Base-by-base conservation (phyloP, 352 stramenopile genomes). In the Pythium scleroteichum region DNA sequence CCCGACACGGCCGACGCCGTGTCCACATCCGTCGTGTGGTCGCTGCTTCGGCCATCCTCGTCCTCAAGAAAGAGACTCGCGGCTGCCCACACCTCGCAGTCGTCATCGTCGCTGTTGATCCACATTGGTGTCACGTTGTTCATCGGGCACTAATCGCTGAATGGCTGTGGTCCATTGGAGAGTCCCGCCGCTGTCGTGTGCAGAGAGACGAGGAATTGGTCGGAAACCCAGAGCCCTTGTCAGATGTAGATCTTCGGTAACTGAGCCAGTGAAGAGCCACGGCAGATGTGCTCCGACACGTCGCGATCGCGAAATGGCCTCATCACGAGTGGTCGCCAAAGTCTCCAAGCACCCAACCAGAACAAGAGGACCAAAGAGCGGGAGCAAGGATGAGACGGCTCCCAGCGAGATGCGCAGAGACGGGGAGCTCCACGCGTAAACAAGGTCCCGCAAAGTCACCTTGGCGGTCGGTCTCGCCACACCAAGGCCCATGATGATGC, bases 51-150 rank as follows among this genome's bases (percentile, higher is more conserved):
- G 19, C 16, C 41, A 23, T 48, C 10, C 22, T n/a, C 38, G 23
- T 57, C 50, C 17, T 57, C 38, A 22, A 57, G 50, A 35, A 57
- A 48, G 33, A 57, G 50, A 14, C 35, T 48, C 35, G 50, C 50
- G 13, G 50, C 50, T 24, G 23, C 46, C 46, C 46, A 53, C 6
- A 48, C 38, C 5, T 56, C 49, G 19, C 49, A 39, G 32, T 29
- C 49, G 9, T 56, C 49, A 16, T 27, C 29, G 32, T 46, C 32
- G 32, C 29, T 35, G 29, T 57, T 38, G 13, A 12, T 35, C 50
- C 32, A 56, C 32, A 56, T 19, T 26, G 13, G 17, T 33, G 22
- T 46, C 17, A 32, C 19, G 20, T 29, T n/a, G 35, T 48, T 57
- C 50, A 57, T 57, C 22, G 19, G 16, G 35, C 38, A 33, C 35